Evolutionary conservation across 225 moss, liverwort and hornwort genomes (phyloP), one percentile per base, ranked within the genome.

Genomic region (Physcomitrellopsis africana): DNA sequence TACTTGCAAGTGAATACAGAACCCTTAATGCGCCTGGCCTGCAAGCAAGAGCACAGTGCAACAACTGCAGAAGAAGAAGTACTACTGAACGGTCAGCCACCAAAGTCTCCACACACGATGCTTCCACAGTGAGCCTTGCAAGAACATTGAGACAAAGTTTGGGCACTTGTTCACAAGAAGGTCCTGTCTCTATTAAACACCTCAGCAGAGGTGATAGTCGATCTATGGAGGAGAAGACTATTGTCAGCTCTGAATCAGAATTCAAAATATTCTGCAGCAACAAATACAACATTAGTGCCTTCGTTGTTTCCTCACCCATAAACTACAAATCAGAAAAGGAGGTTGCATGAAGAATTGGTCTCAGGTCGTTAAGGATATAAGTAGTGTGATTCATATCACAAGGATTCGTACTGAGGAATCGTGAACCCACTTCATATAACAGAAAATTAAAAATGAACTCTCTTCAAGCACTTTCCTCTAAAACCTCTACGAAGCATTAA

Each of bases 81-180:
- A 91, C 79, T 63, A 88, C 89, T 23, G 85, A 76, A 76, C 93
- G 82, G 67, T 95, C 91, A 45, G 89, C 90, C 56, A 89, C 93
- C 90, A 95, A 84, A 72, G 91, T 92, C 75, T 91, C 93, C 42
- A 93, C 91, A 76, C 90, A 91, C 12, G 87, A 77, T 61, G 91
- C 93, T 77, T 95, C 88, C 66, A 93, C 90, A 2, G 95, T 95
- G 52, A 93, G 84, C 54, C 91, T 85, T 46, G 91, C 91, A 45
- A 95, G 76, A 67, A 95, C 88, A 75, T 91, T 90, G 16, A 95
- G 81, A 68, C 91, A 93, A 51, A 95, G 76, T 84, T 91, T 86
- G 44, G 95, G 93, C 53, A 93, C 93, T 76, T 90, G 82, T 43
- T 74, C 91, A 87, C 95, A 91, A 42, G 88, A 82, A 42, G 82